These are phyloP conservation scores for Chlamydomonas schloesseri DNA, from an alignment of 139 green algal species.

Conservation along the genomic window DNA sequence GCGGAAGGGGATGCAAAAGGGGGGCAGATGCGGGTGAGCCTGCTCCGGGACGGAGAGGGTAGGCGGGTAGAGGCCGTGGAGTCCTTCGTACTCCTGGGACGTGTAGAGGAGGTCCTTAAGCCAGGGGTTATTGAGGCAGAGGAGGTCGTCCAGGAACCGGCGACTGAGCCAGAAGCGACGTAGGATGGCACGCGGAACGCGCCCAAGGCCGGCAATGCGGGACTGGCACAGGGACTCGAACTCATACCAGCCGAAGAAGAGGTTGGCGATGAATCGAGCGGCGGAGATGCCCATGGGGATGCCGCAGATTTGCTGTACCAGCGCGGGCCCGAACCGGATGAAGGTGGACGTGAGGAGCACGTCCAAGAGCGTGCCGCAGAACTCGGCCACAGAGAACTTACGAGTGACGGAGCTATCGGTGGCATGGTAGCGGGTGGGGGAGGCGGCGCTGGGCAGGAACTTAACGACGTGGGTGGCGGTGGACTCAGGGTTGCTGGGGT, in stretches of 20 bases:
- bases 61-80: neutral
- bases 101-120: neutral
- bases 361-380: neutral
- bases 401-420: neutral
- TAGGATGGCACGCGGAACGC: too few relatives aligned
- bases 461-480: neutral
- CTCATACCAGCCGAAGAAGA: slow-evolving; percentile 7
- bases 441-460: neutral
- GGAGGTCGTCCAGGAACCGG: neutral
- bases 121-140: neutral
- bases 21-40: neutral
- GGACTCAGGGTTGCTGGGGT: too few relatives aligned
- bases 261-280: neutral
- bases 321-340: neutral
- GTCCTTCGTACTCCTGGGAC: too few relatives aligned
- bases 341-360: neutral
- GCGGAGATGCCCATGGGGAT: neutral
- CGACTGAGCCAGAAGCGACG: neutral
- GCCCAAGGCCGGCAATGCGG: too few relatives aligned
- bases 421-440: too few relatives aligned
- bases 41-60: neutral
- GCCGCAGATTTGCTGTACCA: neutral
- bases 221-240: too few relatives aligned
- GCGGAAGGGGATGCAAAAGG: neutral
- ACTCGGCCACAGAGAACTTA: neutral